Evolutionary conservation across 805 yeast genomes (phyloP).

Genomic region (Torulaspora gathmanii): DNA sequence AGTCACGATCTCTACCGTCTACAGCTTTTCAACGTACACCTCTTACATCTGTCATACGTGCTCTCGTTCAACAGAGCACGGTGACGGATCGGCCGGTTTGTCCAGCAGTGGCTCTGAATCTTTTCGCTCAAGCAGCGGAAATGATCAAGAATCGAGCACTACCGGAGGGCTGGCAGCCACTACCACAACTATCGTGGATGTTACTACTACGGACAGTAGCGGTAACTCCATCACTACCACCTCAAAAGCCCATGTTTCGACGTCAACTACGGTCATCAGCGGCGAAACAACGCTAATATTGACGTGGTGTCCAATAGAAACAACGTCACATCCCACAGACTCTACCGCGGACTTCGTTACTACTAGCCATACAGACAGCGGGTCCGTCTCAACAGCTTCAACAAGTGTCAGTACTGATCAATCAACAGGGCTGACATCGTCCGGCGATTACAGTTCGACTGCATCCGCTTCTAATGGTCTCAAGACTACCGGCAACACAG

Average conservation of each 20-base stretch:
- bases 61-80: background rate
- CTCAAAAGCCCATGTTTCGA: slow-evolving; percentile 13
- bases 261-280: slow-evolving; percentile 18
- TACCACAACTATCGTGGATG: background rate
- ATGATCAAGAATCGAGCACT: background rate
- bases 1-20: slow-evolving; percentile 6
- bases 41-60: slow-evolving; percentile 15
- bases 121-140: background rate
- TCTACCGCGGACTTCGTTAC: background rate
- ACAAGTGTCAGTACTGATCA: background rate
- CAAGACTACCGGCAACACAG: background rate
- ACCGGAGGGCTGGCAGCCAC: background rate
- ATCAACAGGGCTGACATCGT: background rate
- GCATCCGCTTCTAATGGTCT: background rate
- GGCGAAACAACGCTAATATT: slow-evolving; percentile 30
- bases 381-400: background rate
- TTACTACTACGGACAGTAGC: background rate
- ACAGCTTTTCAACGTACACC: slow-evolving; percentile 11
- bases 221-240: slow-evolving; percentile 1
- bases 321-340: too few relatives aligned
- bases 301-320: slow-evolving; percentile 38
- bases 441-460: too few relatives aligned
- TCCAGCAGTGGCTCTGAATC: background rate
- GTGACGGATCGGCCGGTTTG: background rate
- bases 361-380: background rate